These are phyloP conservation scores for Populus pruinosa DNA, from an alignment of 345 rosid species.

Conservation along the genomic window DNA sequence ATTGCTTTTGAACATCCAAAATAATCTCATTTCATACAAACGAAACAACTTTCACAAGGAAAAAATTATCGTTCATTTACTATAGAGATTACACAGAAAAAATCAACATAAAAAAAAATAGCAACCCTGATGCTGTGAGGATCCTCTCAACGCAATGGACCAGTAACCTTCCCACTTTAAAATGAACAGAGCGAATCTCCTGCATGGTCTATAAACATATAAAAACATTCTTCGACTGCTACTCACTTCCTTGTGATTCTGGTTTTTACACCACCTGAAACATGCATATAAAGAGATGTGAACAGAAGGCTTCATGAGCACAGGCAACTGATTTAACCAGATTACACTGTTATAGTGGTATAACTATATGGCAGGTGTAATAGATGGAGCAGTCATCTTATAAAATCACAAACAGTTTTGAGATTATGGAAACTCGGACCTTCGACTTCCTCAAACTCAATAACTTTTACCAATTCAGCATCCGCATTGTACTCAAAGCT, in stretches of 20 bases:
- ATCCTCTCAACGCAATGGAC: neutral
- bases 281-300: neutral
- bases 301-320: slow-evolving; percentile 18
- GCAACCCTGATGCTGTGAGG: slow-evolving; percentile 1
- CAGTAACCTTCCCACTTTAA: slow-evolving; percentile 27
- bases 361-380: neutral
- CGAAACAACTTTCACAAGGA: slow-evolving; percentile 1
- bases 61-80: slow-evolving; percentile 3
- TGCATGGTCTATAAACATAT: slow-evolving; percentile 20
- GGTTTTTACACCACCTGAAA: slow-evolving; percentile 77
- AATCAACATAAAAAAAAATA: neutral
- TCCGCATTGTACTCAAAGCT: slow-evolving; percentile 83
- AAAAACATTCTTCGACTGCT: slow-evolving; percentile 7
- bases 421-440: slow-evolving; percentile 36
- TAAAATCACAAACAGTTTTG: neutral
- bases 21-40: slow-evolving; percentile 6
- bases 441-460: slow-evolving; percentile 73
- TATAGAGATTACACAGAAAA: neutral
- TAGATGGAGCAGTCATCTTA: neutral
- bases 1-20: neutral
- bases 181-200: slow-evolving; percentile 11
- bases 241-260: slow-evolving; percentile 54
- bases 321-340: slow-evolving; percentile 2
- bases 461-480: slow-evolving; percentile 77
- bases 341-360: neutral